Percentiles rank a stretch among this genome's conserved stretches.
These are phyloP conservation scores for Amoebophrya sp. DNA, from an alignment of 169 alveolate genomes.

Conservation along the genomic window DNA sequence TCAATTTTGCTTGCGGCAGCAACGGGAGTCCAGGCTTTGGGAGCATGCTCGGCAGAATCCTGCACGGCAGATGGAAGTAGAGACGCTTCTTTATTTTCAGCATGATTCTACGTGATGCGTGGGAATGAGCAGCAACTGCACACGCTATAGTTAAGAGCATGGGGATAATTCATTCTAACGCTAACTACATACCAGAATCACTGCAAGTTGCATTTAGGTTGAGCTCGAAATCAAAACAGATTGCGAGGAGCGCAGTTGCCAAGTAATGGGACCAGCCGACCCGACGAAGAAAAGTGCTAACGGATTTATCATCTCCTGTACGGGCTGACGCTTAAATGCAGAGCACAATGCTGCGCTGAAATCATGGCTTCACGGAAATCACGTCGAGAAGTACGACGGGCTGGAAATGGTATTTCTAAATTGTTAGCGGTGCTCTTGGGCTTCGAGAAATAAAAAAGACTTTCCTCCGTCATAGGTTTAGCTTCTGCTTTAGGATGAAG, in stretches of 20 bases:
- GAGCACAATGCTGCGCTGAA: slow-evolving; percentile 1
- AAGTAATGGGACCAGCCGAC: background rate
- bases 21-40: background rate
- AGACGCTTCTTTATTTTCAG: no score
- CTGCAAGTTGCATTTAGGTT: no score
- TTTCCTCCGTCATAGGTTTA: no score
- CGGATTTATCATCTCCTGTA: background rate
- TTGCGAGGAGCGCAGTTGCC: background rate
- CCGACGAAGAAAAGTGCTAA: background rate
- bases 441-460: no score
- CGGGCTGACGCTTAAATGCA: background rate
- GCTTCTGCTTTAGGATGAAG: no score
- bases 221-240: no score
- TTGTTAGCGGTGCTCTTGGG: no score
- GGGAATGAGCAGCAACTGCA: no score
- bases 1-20: background rate
- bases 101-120: no score
- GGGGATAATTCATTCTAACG: no score
- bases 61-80: background rate
- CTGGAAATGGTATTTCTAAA: background rate
- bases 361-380: background rate
- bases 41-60: background rate
- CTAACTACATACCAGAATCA: no score
- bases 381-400: background rate
- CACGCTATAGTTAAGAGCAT: no score